Conservation (phyloP, 2,329 filamentous ascomycete genomes). For the Colletotrichum sp. region DNA sequence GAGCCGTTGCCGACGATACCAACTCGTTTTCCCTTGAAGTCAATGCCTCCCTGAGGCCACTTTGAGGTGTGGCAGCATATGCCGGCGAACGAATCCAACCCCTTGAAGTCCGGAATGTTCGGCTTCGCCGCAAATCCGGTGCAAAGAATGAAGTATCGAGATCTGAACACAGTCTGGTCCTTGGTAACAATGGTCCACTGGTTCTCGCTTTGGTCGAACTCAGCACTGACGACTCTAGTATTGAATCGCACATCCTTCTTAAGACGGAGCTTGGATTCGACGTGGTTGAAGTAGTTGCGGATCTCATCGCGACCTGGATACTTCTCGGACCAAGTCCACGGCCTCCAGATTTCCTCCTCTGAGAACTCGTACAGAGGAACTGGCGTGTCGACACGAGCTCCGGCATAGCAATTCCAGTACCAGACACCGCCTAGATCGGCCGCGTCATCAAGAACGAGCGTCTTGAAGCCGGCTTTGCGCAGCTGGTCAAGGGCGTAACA, state of each 20-base stretch:
- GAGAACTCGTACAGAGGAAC: constrained; percentile 38
- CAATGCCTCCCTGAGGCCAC: not conserved
- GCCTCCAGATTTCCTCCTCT: constrained; percentile 41
- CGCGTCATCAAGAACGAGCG: not conserved
- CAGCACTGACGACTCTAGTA: not conserved
- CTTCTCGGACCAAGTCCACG: constrained; percentile 46
- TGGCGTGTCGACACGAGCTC: constrained; percentile 42
- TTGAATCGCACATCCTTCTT: not conserved
- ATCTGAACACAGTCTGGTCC: not conserved
- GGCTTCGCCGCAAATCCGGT: not conserved
- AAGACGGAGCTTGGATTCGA: not conserved
- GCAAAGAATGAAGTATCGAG: not conserved
- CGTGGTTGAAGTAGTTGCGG: not conserved
- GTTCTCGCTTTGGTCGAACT: not conserved
- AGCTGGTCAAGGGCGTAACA: constrained; percentile 35
- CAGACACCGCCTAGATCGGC: constrained; percentile 44
- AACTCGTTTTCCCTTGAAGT: not conserved
- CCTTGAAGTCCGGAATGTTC: not conserved
- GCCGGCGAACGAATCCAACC: not conserved
- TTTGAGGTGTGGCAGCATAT: not conserved
- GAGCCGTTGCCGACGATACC: not conserved
- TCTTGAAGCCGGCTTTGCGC: constrained; percentile 35
- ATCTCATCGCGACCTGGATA: constrained; percentile 32
- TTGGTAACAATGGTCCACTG: not conserved
- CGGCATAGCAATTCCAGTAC: constrained; percentile 48